Evolutionary conservation across 306 rosid genomes (phyloP), one percentile per base, ranked within the genome.

Genomic region (Boehmeria nivea): DNA sequence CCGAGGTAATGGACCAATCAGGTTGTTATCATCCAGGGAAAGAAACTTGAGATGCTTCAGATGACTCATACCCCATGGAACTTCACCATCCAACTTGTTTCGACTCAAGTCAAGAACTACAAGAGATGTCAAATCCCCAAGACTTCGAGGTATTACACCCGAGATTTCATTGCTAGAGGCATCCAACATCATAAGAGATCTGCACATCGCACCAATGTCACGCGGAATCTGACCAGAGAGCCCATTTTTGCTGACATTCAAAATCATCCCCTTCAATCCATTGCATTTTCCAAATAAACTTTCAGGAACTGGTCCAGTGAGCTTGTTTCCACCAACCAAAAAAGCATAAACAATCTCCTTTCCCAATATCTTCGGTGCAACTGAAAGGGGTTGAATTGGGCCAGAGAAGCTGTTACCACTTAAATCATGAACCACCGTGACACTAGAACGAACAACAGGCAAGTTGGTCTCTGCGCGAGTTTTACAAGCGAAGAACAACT

Each of bases 371-470:
- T 53, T 57, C 1, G 25, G 61, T 24, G 67, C 56, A 19, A 53
- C 12, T 18, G 61, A 61, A 55, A 68, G 57, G 58, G 59, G 40
- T 65, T 54, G 47, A 45, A 56, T 54, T 18, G 65, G 71, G 33
- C 76, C 80, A 19, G 43, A 40, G 64, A 74, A 74, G 65, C 63
- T 69, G 74, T 74, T 74, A 57, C 65, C 57, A 31, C 80, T 55
- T 59, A 74, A 60, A 69, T 74, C 56, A 6, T 74, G 80, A 51
- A 60, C 19, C 50, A 68, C 26, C 9, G 51, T 24, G 50, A 54
- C 23, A 44, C n/a, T 53, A 52, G 40, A 5, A 33, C 20, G 3
- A 7, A 13, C 52, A 68, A 44, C 24, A n/a, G 63, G 67, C 14
- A 68, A 45, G 45, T 19, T 52, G 12, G 50, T 24, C 12, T 53